Percentiles rank a stretch among this genome's conserved stretches.
These are phyloP conservation scores for Melanomma pulvis-pyrius DNA, from an alignment of 495 filamentous ascomycete species.

Conservation along the genomic window DNA sequence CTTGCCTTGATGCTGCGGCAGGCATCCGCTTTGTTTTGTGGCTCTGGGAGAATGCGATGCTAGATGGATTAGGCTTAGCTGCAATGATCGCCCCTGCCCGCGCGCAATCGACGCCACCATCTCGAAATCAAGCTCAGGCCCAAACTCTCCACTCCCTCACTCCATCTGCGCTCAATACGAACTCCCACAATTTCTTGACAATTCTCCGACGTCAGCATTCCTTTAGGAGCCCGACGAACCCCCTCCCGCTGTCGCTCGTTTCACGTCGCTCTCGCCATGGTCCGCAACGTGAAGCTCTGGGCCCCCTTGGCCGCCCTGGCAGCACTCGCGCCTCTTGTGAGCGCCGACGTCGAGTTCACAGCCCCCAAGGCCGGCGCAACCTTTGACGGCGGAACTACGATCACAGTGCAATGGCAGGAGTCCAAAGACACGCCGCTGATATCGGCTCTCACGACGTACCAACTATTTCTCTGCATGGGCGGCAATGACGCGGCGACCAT, in stretches of 20 bases:
- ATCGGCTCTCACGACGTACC: slow-evolving; percentile 58
- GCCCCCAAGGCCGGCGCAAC: slow-evolving; percentile 53
- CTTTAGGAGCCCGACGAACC: too few relatives aligned
- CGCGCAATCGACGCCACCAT: slow-evolving; percentile 15
- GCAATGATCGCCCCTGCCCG: slow-evolving; percentile 2
- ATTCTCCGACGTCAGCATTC: background rate
- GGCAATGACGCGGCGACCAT: slow-evolving; percentile 56
- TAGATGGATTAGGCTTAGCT: background rate
- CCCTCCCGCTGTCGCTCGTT: slow-evolving; percentile 16
- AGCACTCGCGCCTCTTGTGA: slow-evolving; percentile 47
- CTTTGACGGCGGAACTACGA: slow-evolving; percentile 52
- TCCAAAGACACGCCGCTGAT: slow-evolving; percentile 55
- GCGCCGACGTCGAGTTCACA: slow-evolving; percentile 62
- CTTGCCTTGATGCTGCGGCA: too few relatives aligned
- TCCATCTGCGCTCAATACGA: background rate
- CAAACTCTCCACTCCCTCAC: background rate
- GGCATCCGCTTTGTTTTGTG: too few relatives aligned
- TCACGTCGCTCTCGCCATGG: slow-evolving; percentile 33
- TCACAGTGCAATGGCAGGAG: slow-evolving; percentile 63
- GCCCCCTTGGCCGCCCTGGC: slow-evolving; percentile 49
- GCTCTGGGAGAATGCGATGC: background rate
- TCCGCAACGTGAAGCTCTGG: slow-evolving; percentile 8
- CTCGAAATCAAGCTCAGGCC: slow-evolving; percentile 28
- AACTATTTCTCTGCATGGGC: slow-evolving; percentile 65
- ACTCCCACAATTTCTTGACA: background rate